Base-by-base conservation (phyloP, 805 yeast species). In the Candida taoyuanica region DNA sequence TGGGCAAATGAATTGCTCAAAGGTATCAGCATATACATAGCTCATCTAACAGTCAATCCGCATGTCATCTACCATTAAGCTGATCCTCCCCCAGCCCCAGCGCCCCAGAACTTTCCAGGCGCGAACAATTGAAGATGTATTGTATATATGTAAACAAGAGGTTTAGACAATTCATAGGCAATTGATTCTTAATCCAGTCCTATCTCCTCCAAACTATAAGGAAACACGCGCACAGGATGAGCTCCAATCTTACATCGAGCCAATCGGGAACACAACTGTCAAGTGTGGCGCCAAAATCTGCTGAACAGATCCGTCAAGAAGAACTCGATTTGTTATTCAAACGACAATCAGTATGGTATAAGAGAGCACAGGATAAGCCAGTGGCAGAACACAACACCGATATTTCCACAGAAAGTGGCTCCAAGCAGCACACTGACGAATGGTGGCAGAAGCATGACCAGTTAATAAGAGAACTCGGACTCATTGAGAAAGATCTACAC, bases 391-490 rank as follows among this genome's bases (percentile, higher is more conserved):
- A 7, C 11, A 8, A 7, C 11, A 21, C 24, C 9, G 24, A 7
- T 11, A 21, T 8, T 21, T 21, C 24, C 7, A 11, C 24, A 11
- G 9, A 7, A 21, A 11, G 11, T 21, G 24, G 24, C n/a, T 8
- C 18, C 14, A 14, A 5, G 13, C 26, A 28, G 31, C 16, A n/a
- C 8, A 5, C 15, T 15, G 27, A 18, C 16, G 37, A 34, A 16
- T 34, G 37, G 37, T 21, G 32, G 37, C 13, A 9, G 15, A 13
- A 20, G 11, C 32, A 34, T 19, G 37, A 34, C 20, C n/a, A 14
- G 4, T 17, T 11, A 14, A 29, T 34, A 16, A 15, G 29, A 13
- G 25, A 34, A 21, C 27, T 34, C 12, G 33, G 37, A n/a, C 28
- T 27, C 23, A 34, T 26, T 4, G 33, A 34, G 26, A n/a, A 23